Evolutionary conservation across 73 alveolate species (phyloP).

Genomic region (Tetrahymena malaccensis): DNA sequence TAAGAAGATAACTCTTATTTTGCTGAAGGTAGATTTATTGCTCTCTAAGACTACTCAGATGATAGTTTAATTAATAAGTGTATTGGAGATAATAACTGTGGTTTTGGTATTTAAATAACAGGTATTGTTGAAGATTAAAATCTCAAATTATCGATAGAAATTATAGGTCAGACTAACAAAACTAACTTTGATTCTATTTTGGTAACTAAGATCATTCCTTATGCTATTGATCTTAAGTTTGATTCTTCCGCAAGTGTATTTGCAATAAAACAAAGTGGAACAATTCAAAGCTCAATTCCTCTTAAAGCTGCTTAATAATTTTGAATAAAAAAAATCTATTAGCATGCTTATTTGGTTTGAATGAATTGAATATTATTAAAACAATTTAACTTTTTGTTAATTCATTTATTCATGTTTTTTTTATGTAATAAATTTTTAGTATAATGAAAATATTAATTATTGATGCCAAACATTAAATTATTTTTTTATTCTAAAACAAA

Average conservation of each 20-base stretch:
- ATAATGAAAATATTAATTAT: not conserved
- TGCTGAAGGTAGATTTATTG: not conserved
- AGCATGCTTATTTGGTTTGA: too few species aligned
- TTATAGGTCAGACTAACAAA: not conserved
- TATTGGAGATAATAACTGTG: not conserved
- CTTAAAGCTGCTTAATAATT: not conserved
- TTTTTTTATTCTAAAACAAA: too few species aligned
- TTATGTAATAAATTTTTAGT: not conserved
- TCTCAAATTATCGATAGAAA: not conserved
- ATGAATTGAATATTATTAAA: too few species aligned
- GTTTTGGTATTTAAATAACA: not conserved
- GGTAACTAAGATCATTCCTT: not conserved
- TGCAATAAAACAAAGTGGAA: not conserved
- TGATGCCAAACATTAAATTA: not conserved
- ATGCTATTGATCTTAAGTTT: not conserved
- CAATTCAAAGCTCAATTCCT: not conserved
- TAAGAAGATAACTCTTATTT: not conserved
- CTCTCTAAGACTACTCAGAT: not conserved
- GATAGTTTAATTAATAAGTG: not conserved
- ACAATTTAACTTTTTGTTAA: not conserved
- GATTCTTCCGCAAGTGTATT: not conserved
- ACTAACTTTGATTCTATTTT: not conserved
- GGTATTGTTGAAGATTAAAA: not conserved
- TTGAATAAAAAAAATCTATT: not conserved
- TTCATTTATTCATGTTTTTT: not conserved